These are phyloP conservation scores for Nigrospora osmanthi DNA, from an alignment of 2,329 filamentous ascomycete species.

Conservation along the genomic window DNA sequence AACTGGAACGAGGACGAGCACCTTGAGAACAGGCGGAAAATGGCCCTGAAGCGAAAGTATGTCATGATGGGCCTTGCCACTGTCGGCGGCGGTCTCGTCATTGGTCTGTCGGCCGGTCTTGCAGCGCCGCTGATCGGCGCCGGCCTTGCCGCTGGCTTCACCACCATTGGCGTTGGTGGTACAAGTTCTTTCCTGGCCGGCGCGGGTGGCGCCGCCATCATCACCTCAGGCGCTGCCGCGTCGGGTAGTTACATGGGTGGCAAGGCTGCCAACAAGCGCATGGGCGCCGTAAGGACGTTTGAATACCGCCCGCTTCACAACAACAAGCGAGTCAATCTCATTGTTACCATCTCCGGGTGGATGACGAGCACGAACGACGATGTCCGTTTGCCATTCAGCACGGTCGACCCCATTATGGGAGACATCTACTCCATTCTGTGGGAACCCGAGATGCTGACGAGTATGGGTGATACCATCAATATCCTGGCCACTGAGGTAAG, in stretches of 20 bases:
- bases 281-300: slow-evolving; percentile 89
- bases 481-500: slow-evolving; percentile 92
- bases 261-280: slow-evolving; percentile 78
- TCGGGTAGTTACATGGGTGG: slow-evolving; percentile 83
- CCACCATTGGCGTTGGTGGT: slow-evolving; percentile 85
- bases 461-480: slow-evolving; percentile 98
- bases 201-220: slow-evolving; percentile 85
- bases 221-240: slow-evolving; percentile 80
- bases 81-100: slow-evolving; percentile 89
- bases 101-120: slow-evolving; percentile 86
- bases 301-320: slow-evolving; percentile 96
- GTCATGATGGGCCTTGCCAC: slow-evolving; percentile 96
- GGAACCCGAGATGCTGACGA: slow-evolving; percentile 96
- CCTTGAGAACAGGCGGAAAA: slow-evolving; percentile 77
- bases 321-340: slow-evolving; percentile 93
- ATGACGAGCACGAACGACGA: slow-evolving; percentile 98
- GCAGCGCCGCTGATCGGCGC: slow-evolving; percentile 91
- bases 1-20: slow-evolving; percentile 98
- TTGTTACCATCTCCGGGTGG: slow-evolving; percentile 94
- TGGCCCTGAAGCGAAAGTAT: slow-evolving; percentile 73
- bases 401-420: slow-evolving; percentile 94
- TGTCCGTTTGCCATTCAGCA: slow-evolving; percentile 90
- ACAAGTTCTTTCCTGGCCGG: slow-evolving; percentile 86
- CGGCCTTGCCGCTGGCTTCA: slow-evolving; percentile 88
- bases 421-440: slow-evolving; percentile 95